phyloP scores from a whole-genome alignment of 23 red algal genomes.

The Agarophyton chilense region DNA sequence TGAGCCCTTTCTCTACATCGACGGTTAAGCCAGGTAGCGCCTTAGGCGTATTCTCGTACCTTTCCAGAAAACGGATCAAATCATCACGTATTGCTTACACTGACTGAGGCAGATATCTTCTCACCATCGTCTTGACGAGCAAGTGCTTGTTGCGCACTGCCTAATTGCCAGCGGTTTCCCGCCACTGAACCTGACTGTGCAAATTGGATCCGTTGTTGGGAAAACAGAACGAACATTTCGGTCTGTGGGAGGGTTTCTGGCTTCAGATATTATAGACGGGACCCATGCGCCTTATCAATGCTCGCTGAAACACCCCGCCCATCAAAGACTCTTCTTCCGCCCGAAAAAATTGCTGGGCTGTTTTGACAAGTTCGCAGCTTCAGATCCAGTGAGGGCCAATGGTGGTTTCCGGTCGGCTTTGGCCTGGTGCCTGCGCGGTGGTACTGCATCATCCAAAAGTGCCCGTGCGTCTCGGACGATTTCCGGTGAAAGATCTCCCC shows the following conservation, averaged over 20 bases:
- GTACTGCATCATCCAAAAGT: slow-evolving; percentile 12
- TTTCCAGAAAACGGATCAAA: too few relatives aligned
- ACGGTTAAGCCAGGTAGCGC: too few relatives aligned
- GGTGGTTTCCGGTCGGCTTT: slow-evolving; percentile 27
- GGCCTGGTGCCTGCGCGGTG: not conserved
- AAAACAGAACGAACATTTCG: not conserved
- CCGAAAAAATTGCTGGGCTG: slow-evolving; percentile 60
- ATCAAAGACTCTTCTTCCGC: slow-evolving; percentile 5
- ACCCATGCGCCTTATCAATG: slow-evolving; percentile 15
- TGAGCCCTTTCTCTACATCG: too few relatives aligned
- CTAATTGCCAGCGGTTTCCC: too few relatives aligned
- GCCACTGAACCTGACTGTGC: too few relatives aligned
- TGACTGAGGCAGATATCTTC: too few relatives aligned
- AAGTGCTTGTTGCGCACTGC: too few relatives aligned
- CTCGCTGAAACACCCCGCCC: not conserved
- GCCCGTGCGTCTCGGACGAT: slow-evolving; percentile 28
- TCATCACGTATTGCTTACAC: too few relatives aligned
- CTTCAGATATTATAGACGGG: slow-evolving; percentile 3
- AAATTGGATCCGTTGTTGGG: not conserved
- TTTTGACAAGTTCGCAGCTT: slow-evolving; percentile 48
- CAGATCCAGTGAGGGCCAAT: slow-evolving; percentile 37
- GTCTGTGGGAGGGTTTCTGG: not conserved
- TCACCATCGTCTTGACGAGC: too few relatives aligned
- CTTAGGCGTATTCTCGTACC: too few relatives aligned
- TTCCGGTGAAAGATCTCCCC: slow-evolving; percentile 33